Evolutionary conservation across 1,284 basidiomycete genomes (phyloP).

Genomic region (Porogramme epimiltina): DNA sequence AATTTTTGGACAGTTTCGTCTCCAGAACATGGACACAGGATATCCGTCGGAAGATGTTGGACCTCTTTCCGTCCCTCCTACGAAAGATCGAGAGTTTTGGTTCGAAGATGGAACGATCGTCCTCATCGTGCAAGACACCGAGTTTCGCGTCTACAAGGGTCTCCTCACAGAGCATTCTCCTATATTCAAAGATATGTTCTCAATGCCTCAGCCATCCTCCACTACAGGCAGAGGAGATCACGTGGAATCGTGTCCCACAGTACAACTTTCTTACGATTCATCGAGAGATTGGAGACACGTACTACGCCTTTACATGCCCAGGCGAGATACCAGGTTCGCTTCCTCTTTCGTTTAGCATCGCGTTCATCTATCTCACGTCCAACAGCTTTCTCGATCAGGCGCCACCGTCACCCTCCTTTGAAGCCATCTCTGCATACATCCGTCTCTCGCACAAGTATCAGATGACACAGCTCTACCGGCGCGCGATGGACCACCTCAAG

Average conservation of each 20-base stretch:
- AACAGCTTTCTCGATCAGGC: neutral
- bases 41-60: too few species aligned
- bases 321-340: neutral
- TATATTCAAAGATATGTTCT: conserved; percentile 22
- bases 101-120: conserved; percentile 24
- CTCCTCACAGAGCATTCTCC: conserved; percentile 16
- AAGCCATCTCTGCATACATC: neutral
- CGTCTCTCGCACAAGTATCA: neutral
- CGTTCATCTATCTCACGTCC: neutral
- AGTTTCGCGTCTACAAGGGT: conserved; percentile 20
- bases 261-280: neutral
- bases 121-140: conserved; percentile 8
- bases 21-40: too few species aligned
- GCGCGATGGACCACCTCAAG: neutral
- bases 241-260: too few species aligned
- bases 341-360: neutral
- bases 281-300: neutral
- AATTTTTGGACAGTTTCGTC: too few species aligned
- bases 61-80: too few species aligned
- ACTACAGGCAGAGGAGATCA: too few species aligned
- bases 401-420: neutral
- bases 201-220: conserved; percentile 1
- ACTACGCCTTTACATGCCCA: neutral
- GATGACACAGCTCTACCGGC: neutral
- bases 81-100: conserved; percentile 15